phyloP scores from a whole-genome alignment of 116 monocot species.

The Zostera marina region DNA sequence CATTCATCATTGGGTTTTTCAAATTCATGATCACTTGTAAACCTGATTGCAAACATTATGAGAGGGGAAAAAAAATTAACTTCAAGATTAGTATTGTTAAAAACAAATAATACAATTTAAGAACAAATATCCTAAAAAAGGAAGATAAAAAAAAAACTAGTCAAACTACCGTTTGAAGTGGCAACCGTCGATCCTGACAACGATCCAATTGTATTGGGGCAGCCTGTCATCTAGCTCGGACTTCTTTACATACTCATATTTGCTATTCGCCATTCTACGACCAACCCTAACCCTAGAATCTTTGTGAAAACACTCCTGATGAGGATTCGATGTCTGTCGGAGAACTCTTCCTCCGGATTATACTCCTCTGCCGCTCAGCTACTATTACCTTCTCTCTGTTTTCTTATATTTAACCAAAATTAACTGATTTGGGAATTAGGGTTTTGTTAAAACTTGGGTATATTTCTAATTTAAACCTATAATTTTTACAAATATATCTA shows the following conservation, averaged over 20 bases:
- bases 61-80: background rate
- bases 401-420: too few species aligned
- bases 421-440: too few species aligned
- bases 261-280: slow-evolving; percentile 58
- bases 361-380: too few species aligned
- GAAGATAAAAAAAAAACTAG: background rate
- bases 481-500: too few species aligned
- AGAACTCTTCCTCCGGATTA: too few species aligned
- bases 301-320: too few species aligned
- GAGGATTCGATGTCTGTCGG: too few species aligned
- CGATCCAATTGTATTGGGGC: slow-evolving; percentile 17
- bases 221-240: slow-evolving; percentile 49
- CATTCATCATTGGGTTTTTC: slow-evolving; percentile 79
- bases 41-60: slow-evolving; percentile 20
- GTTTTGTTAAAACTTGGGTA: too few species aligned
- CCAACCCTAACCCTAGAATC: too few species aligned
- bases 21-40: slow-evolving; percentile 48
- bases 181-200: slow-evolving; percentile 8
- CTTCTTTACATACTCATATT: slow-evolving; percentile 78
- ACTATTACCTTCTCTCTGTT: too few species aligned
- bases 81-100: background rate
- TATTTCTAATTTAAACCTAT: too few species aligned
- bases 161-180: slow-evolving; percentile 2
- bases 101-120: background rate
- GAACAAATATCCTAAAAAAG: background rate